Conservation (phyloP, 768 basidiomycete genomes). For the Phaeotremella fagi region DNA sequence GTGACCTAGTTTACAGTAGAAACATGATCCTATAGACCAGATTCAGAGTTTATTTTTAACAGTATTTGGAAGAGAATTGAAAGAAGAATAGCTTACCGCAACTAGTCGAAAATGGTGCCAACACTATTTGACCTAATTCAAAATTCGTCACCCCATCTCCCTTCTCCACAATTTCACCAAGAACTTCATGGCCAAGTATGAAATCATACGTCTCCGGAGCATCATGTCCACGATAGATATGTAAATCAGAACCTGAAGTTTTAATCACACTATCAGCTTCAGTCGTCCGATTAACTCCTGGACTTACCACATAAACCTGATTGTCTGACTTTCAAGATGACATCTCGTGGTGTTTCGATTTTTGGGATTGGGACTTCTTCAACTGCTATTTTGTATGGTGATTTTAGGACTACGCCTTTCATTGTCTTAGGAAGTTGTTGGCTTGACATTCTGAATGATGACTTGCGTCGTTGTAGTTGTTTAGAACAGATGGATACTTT, state of each 20-base stretch:
- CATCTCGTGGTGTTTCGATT: conserved; percentile 22
- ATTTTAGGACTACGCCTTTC: conserved; percentile 32
- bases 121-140: conserved; percentile 47
- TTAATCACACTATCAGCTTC: too few species aligned
- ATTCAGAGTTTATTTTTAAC: background rate
- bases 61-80: background rate
- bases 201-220: conserved; percentile 14
- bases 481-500: background rate
- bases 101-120: conserved; percentile 39
- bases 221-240: conserved; percentile 29
- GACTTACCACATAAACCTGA: conserved; percentile 39
- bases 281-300: too few species aligned
- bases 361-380: conserved; percentile 25
- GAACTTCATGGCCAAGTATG: conserved; percentile 41
- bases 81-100: conserved; percentile 23
- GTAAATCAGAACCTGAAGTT: conserved; percentile 33
- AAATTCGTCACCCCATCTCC: conserved; percentile 42
- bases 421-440: conserved; percentile 24
- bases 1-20: conserved; percentile 37
- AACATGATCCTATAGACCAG: conserved; percentile 43
- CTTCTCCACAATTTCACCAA: conserved; percentile 26
- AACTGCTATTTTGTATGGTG: conserved; percentile 12
- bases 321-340: conserved; percentile 30
- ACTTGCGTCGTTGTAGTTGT: too few species aligned
- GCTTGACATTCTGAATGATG: too few species aligned